Base-by-base conservation (phyloP, 306 rosid species). In the Parietaria judaica region DNA sequence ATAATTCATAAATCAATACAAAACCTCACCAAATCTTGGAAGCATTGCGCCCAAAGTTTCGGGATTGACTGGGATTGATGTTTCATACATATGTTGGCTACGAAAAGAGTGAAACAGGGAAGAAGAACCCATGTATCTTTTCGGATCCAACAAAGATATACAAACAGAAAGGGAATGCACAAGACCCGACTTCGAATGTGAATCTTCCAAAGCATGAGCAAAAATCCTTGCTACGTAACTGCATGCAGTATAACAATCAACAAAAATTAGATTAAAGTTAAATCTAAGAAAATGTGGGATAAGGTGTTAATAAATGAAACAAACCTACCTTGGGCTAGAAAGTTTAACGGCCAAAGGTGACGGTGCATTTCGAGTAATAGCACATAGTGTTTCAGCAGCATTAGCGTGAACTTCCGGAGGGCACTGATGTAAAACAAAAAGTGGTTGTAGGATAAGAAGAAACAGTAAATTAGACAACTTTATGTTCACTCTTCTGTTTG, bases 141-240 rank as follows among this genome's bases (percentile, higher is more conserved):
- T 86, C 15, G 97, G 95, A 79, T 94, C 99, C 87, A 94, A 78
- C 81, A 94, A 81, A 61, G 99, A 86, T 77, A 94, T 85, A 79
- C 95, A 94, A 56, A 89, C 94, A 60, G 95, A 89, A 48, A 89
- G 97, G 14, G 95, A 89, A 72, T 86, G 79, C 58, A 94, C 94
- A 67, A 94, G 94, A 78, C 83, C 76, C 65, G 91, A 88, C 75
- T 86, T 82, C 0, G 90, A 84, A 56, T 67, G 78, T 62, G 97
- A 86, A 84, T 80, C 90, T 81, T 89, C 95, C 94, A 94, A 68
- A 58, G 95, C 97, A 75, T 84, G 90, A 67, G 73, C 77, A 80
- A 94, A 81, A 71, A 94, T 73, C 70, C 90, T 81, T 69, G 87
- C 72, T 31, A 94, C 95, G 63, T 74, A 86, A 69, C 97, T 94